A percentile compares a stretch with the other conserved stretches of the same genome.
phyloP scores from a whole-genome alignment of 148 eudicot genomes.

The Dysphania ambrosioides region DNA sequence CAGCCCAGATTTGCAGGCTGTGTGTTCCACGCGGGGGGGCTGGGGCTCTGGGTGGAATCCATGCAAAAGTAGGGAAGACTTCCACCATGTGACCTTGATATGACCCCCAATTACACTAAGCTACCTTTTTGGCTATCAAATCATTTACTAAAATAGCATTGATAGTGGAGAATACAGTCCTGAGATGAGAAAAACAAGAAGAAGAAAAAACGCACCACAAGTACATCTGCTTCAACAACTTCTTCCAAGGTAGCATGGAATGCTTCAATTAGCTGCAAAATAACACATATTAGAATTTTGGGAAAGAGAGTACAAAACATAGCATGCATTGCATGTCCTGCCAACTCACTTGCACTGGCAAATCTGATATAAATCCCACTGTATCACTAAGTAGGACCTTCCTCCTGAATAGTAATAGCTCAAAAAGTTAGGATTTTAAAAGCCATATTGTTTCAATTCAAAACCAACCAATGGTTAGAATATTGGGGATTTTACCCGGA shows the following conservation, averaged over 20 bases:
- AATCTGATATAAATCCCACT: slow-evolving; percentile 94
- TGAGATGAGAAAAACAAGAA: no score
- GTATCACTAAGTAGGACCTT: slow-evolving; percentile 89
- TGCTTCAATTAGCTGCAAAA: slow-evolving; percentile 77
- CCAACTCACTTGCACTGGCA: slow-evolving; percentile 76
- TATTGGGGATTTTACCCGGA: slow-evolving; percentile 58
- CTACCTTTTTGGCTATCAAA: background rate
- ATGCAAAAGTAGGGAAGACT: no score
- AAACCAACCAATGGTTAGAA: slow-evolving; percentile 6
- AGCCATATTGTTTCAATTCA: background rate
- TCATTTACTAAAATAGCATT: background rate
- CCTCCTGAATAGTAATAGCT: slow-evolving; percentile 48
- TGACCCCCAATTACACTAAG: background rate
- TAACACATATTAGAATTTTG: slow-evolving; percentile 1
- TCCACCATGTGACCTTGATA: background rate
- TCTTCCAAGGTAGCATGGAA: slow-evolving; percentile 98
- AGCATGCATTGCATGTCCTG: slow-evolving; percentile 4
- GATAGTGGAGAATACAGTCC: background rate
- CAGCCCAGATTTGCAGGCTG: background rate
- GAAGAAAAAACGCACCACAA: slow-evolving; percentile 59
- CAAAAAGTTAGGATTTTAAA: slow-evolving; percentile 16
- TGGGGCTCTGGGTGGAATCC: background rate
- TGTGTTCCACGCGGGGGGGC: background rate
- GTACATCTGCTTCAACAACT: slow-evolving; percentile 94
- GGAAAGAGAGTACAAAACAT: background rate